Conservation (phyloP, 1,284 basidiomycete species). For the Acaromyces ingoldii region DNA sequence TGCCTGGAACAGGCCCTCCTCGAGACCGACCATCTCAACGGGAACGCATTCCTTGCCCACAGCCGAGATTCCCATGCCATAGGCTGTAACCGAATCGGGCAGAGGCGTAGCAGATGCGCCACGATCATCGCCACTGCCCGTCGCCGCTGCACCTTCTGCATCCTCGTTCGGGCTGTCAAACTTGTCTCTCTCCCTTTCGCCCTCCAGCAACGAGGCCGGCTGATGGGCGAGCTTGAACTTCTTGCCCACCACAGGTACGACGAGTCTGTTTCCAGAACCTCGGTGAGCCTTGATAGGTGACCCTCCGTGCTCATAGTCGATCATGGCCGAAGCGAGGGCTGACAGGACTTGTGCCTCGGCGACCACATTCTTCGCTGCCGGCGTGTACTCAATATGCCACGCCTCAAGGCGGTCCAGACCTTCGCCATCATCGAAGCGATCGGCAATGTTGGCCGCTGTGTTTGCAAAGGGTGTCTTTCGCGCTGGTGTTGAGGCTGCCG, state of each 20-base stretch:
- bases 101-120: too few relatives aligned
- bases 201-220: background rate
- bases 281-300: conserved; percentile 18
- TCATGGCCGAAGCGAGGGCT: conserved; percentile 24
- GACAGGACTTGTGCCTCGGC: conserved; percentile 17
- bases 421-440: background rate
- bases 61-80: conserved; percentile 32
- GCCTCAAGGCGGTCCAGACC: conserved; percentile 34
- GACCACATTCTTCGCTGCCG: conserved; percentile 35
- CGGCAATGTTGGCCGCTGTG: background rate
- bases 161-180: too few relatives aligned
- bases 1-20: conserved; percentile 13
- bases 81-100: too few relatives aligned
- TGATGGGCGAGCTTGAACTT: background rate
- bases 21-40: conserved; percentile 27
- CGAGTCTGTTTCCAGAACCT: conserved; percentile 1
- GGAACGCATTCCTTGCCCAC: conserved; percentile 42
- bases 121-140: too few relatives aligned
- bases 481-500: background rate
- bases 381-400: conserved; percentile 48
- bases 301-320: conserved; percentile 25
- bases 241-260: conserved; percentile 3
- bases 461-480: background rate
- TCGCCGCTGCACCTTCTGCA: too few relatives aligned
- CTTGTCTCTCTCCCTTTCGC: too few relatives aligned